Base-by-base conservation (phyloP, 2,329 filamentous ascomycete species). In the Monilinia laxa region DNA sequence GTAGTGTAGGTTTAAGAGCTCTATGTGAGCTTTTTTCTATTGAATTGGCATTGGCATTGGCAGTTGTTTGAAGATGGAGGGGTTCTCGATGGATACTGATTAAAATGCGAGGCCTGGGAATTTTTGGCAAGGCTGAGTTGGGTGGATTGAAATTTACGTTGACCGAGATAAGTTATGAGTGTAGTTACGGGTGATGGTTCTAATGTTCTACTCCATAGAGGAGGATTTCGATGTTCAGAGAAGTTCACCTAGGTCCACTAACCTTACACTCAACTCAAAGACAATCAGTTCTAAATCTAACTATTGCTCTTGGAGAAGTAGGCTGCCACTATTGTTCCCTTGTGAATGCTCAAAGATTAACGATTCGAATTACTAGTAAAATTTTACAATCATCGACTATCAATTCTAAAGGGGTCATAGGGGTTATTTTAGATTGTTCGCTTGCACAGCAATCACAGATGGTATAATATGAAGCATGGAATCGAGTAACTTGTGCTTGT, bases 21-120 rank as follows among this genome's bases (percentile, higher is more conserved):
- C 45, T 23, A 9, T 23, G n/a, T 51, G 58, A 62, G 45, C 31
- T 51, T 38, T 14, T 40, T 52, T 16, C 47, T 51, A 49, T 62
- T 3, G 10, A 25, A 25, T 62, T 25, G 14, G 14, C 45, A 25
- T 62, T 25, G 14, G 14, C 45, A 62, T 62, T 38, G 45, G 14
- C 45, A 9, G 25, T 58, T 38, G 20, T 10, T 11, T 3, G 20
- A 7, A 6, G 42, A 16, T 18, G 23, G 20, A 18, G 42, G 20
- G n/a, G 16, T 58, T 38, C 31, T 11, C 38, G 38, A 18, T 35
- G 31, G 20, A 38, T 60, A 20, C 2, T 59, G 16, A 49, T 31
- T 11, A 20, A 18, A 49, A 35, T 35, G 11, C 25, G 14, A 47
- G 56, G 10, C 9, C 23, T 5, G 47, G 47, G 20, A 38, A 62